Evolutionary conservation across 768 basidiomycete species (phyloP), one percentile per base, ranked within the genome.

Genomic region (Mycena indigotica): DNA sequence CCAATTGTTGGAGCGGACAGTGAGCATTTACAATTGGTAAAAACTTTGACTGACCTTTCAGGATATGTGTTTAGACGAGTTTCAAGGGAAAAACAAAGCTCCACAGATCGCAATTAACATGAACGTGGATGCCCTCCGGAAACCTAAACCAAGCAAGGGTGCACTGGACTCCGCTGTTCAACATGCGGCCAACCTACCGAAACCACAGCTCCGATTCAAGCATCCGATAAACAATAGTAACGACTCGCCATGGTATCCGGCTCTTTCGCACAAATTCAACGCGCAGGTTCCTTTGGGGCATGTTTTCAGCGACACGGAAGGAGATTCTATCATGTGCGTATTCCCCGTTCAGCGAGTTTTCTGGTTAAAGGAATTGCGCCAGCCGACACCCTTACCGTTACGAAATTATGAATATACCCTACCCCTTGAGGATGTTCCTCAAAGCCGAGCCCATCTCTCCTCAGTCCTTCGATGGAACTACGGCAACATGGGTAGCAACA

Each of bases 21-120:
- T 90, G 65, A 72, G 85, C 53, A 44, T 25, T 6, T n/a, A 1
- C 3, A 16, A 39, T 52, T 38, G 49, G 25, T 13, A 56, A 28
- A 26, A 52, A 40, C 35, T 57, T 28, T n/a, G 16, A 23, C 5
- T 41, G n/a, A n/a, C n/a, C n/a, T 5, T 28, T n/a, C 62, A 93
- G 89, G 95, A 98, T 68, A 87, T 85, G 8, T 85, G 84, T 61
- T 72, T 99, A 32, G 96, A 98, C 66, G 84, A 89, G 61, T 83
- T 82, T 62, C 77, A 85, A 35, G 93, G 93, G 4, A 77, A 81
- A 59, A 84, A 78, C 52, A 93, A 88, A 71, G 77, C 82, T 0
- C 83, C 87, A 35, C 84, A 80, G 1, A 87, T 91, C 49, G 75
- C 77, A 13, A 72, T 90, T 39, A 84, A 88, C 38, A 53, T 51